Evolutionary conservation across 176 grass and related monocot genomes (phyloP).

Genomic region (Miscanthus lutarioriparius): DNA sequence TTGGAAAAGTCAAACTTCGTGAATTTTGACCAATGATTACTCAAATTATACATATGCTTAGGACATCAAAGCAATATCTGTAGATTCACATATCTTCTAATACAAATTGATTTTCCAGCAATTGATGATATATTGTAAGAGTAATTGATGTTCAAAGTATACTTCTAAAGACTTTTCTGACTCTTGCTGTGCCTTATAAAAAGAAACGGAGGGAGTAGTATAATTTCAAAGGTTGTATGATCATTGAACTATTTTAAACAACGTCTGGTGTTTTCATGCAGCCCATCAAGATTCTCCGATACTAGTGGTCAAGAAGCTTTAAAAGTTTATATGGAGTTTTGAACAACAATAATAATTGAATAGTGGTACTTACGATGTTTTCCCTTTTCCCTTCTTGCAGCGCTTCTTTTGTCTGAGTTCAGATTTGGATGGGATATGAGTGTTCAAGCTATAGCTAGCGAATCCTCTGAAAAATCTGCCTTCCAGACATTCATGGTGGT

Average conservation of each 20-base stretch:
- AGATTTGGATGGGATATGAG: conserved; percentile 92
- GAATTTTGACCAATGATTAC: neutral
- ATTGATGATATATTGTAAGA: neutral
- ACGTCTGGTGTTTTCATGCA: neutral
- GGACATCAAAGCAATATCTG: neutral
- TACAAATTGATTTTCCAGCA: neutral
- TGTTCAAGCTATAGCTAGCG: conserved; percentile 72
- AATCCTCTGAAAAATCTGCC: conserved; percentile 54
- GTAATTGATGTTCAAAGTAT: neutral
- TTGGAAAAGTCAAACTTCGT: neutral
- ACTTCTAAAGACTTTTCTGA: neutral
- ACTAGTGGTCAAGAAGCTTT: neutral
- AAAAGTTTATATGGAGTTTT: neutral
- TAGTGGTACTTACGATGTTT: neutral
- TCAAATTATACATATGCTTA: neutral
- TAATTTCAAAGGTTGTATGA: neutral
- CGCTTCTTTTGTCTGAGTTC: conserved; percentile 74
- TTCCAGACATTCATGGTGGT: conserved; percentile 96
- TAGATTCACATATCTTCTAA: neutral
- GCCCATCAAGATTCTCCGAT: neutral
- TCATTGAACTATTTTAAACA: conserved; percentile 4
- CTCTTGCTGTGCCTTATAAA: neutral
- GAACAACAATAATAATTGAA: conserved; percentile 15
- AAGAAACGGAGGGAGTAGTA: neutral
- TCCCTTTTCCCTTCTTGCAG: conserved; percentile 47